Evolutionary conservation across 805 yeast genomes (phyloP).

Genomic region (Wickerhamiella bombiphila): DNA sequence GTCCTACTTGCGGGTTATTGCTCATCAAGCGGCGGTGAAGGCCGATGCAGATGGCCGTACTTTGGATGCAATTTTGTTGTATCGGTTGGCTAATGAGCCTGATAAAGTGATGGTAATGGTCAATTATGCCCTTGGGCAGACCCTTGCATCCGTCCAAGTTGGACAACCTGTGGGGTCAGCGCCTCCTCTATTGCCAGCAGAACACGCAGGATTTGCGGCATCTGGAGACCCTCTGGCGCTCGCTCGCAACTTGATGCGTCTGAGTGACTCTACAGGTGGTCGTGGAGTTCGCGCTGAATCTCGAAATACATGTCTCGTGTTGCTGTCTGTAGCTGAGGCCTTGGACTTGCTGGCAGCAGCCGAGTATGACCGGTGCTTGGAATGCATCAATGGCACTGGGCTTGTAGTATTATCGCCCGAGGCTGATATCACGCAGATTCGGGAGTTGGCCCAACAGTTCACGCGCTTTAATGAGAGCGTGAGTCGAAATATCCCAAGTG

Average conservation of each 20-base stretch:
- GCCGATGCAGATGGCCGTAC: conserved; percentile 87
- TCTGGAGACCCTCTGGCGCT: conserved; percentile 22
- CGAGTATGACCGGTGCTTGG: conserved; percentile 46
- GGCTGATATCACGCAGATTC: conserved; percentile 37
- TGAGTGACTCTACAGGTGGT: conserved; percentile 35
- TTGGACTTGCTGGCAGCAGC: conserved; percentile 42
- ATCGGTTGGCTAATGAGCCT: conserved; percentile 78
- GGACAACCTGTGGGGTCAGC: conserved; percentile 35
- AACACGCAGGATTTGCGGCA: neutral
- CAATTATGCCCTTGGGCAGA: conserved; percentile 65
- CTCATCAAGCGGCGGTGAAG: conserved; percentile 69
- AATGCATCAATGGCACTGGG: conserved; percentile 41
- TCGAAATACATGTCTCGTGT: conserved; percentile 48
- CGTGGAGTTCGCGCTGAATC: conserved; percentile 31
- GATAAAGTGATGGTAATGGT: conserved; percentile 63
- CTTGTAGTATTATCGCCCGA: conserved; percentile 45
- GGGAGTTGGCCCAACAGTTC: conserved; percentile 57
- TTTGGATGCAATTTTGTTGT: conserved; percentile 70
- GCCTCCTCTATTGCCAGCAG: conserved; percentile 17
- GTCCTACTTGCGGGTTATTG: conserved; percentile 52
- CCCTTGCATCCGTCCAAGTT: conserved; percentile 54
- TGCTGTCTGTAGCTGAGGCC: conserved; percentile 55
- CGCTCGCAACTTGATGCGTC: conserved; percentile 26
- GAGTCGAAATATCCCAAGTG: conserved; percentile 62
- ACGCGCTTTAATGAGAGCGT: conserved; percentile 51